Conservation (phyloP, 2,329 filamentous ascomycete species). For the Trichophyton schoenleinii region DNA sequence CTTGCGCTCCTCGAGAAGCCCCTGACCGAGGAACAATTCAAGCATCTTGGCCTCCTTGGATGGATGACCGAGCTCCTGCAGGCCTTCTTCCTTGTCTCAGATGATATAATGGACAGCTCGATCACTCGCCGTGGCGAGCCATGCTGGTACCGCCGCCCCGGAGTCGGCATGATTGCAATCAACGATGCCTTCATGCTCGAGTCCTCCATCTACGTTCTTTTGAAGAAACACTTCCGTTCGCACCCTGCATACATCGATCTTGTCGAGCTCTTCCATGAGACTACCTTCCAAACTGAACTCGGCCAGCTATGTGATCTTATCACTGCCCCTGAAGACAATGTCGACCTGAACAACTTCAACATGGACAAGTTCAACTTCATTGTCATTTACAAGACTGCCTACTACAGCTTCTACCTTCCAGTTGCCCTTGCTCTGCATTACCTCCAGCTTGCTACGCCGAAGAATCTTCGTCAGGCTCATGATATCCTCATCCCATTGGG, state of each 20-base stretch:
- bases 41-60: conserved; percentile 73
- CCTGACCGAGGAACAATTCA: conserved; percentile 59
- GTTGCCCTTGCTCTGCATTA: conserved; percentile 82
- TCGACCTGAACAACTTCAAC: conserved; percentile 90
- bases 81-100: conserved; percentile 95
- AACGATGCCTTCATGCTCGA: conserved; percentile 98
- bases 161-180: conserved; percentile 91
- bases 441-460: conserved; percentile 68
- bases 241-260: conserved; percentile 84
- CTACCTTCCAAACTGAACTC: conserved; percentile 84
- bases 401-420: conserved; percentile 98
- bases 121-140: conserved; percentile 89
- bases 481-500: conserved; percentile 93
- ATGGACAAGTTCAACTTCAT: conserved; percentile 95
- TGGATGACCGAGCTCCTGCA: conserved; percentile 98
- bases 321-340: conserved; percentile 85
- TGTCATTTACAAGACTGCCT: conserved; percentile 98
- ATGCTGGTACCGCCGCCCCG: conserved; percentile 88
- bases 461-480: conserved; percentile 80
- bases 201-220: conserved; percentile 72
- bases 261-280: conserved; percentile 91
- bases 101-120: conserved; percentile 96
- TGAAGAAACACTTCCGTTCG: conserved; percentile 84
- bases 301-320: conserved; percentile 90
- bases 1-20: conserved; percentile 16